phyloP scores from a whole-genome alignment of 441 rosid species.

The Erysimum pusillum region DNA sequence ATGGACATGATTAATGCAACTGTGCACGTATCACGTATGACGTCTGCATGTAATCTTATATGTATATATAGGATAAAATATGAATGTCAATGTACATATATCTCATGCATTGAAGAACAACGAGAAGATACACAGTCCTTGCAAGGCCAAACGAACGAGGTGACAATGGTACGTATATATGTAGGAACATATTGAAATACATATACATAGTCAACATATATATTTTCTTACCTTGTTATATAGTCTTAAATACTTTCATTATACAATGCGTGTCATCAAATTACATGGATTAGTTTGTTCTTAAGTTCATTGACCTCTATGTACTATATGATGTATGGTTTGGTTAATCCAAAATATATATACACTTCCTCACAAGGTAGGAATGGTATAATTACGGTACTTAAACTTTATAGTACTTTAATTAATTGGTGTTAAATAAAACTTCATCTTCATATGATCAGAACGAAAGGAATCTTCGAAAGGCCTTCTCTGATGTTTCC shows the following conservation, averaged over 20 bases:
- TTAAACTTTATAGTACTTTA: not conserved
- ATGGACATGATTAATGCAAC: constrained; percentile 4
- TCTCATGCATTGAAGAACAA: constrained; percentile 5
- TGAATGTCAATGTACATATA: constrained; percentile 1
- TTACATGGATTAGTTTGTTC: not conserved
- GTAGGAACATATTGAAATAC: not conserved
- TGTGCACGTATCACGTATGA: constrained; percentile 7
- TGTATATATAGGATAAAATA: not conserved
- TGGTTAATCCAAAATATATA: not conserved
- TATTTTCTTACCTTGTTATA: not conserved
- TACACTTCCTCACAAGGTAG: not conserved
- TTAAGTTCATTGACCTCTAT: not conserved
- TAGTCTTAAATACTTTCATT: not conserved
- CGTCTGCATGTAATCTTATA: constrained; percentile 20
- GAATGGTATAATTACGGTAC: not conserved
- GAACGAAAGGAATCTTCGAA: constrained; percentile 18
- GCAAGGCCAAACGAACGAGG: not conserved
- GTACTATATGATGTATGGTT: not conserved
- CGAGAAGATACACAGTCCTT: constrained; percentile 6
- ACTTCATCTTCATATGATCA: constrained; percentile 9
- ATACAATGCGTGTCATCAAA: not conserved
- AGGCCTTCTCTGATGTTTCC: constrained; percentile 30
- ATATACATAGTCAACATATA: not conserved
- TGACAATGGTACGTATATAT: constrained; percentile 11
- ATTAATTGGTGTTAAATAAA: not conserved